Conservation (phyloP, 345 rosid species). For the Anacardium occidentale region DNA sequence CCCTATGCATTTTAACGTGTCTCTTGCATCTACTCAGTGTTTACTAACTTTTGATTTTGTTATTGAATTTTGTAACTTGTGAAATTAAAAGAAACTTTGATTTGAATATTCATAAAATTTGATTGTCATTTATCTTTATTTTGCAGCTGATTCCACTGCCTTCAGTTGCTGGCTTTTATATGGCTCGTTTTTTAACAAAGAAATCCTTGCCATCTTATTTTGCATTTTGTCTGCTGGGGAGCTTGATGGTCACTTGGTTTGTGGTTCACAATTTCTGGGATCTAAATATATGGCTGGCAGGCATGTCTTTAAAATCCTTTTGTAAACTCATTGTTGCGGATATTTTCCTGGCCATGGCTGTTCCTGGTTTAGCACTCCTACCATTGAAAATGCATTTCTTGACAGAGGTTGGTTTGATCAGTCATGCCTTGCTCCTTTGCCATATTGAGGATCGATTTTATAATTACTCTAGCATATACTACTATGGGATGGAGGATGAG, state of each 20-base stretch:
- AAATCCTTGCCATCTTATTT: constrained; percentile 88
- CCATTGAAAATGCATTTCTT: constrained; percentile 74
- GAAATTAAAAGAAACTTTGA: background rate
- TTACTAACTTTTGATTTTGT: background rate
- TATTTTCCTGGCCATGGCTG: constrained; percentile 75
- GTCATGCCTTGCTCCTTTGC: constrained; percentile 77
- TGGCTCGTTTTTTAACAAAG: constrained; percentile 90
- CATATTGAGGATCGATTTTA: constrained; percentile 86
- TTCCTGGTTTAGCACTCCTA: constrained; percentile 95
- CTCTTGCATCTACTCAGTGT: background rate
- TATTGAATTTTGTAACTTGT: background rate
- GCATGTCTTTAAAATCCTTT: constrained; percentile 90
- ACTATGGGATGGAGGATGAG: constrained; percentile 88
- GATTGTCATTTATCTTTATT: constrained; percentile 13
- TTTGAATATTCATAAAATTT: constrained; percentile 8
- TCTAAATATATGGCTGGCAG: constrained; percentile 96
- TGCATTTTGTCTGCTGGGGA: constrained; percentile 87
- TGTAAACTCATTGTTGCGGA: constrained; percentile 85
- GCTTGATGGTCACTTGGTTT: constrained; percentile 92
- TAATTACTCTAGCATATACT: constrained; percentile 82
- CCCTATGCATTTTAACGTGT: background rate
- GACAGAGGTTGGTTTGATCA: constrained; percentile 73
- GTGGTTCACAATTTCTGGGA: constrained; percentile 96
- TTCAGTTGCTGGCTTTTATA: constrained; percentile 82
- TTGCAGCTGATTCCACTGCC: constrained; percentile 92